These are phyloP conservation scores for Metschnikowia gelsemii DNA, from an alignment of 805 yeast species.

Conservation along the genomic window DNA sequence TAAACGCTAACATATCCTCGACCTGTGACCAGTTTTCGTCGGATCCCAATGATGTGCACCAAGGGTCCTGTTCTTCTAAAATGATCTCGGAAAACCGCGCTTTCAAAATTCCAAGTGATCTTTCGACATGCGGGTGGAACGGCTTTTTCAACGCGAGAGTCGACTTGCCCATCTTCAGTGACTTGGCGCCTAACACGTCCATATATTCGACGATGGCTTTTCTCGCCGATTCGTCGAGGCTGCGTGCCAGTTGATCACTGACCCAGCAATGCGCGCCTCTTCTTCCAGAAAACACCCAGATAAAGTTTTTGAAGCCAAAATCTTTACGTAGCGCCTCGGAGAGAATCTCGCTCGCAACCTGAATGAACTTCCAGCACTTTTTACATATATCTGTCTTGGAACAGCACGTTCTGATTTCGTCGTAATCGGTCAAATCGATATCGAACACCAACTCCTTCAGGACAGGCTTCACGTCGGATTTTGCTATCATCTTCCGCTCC, in stretches of 20 bases:
- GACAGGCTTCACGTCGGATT: conserved; percentile 73
- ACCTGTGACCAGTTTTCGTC: conserved; percentile 48
- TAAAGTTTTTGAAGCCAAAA: conserved; percentile 80
- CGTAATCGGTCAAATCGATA: conserved; percentile 97
- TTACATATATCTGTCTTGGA: conserved; percentile 77
- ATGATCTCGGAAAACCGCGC: conserved; percentile 63
- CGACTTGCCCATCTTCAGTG: conserved; percentile 41
- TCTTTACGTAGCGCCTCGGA: conserved; percentile 75
- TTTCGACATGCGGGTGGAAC: conserved; percentile 80
- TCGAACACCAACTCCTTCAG: conserved; percentile 90
- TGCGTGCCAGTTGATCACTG: conserved; percentile 79
- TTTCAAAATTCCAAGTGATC: conserved; percentile 69
- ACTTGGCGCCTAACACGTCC: conserved; percentile 60
- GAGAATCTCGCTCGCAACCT: conserved; percentile 75
- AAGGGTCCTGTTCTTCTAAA: conserved; percentile 83
- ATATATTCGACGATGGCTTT: conserved; percentile 80
- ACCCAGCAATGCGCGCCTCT: conserved; percentile 99
- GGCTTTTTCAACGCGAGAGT: conserved; percentile 67
- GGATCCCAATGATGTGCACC: conserved; percentile 44
- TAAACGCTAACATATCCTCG: conserved; percentile 56
- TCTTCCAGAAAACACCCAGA: conserved; percentile 98
- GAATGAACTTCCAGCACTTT: conserved; percentile 92
- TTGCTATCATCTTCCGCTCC: conserved; percentile 73
- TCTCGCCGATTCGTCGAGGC: conserved; percentile 68
- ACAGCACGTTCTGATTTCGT: conserved; percentile 91